Percentiles rank a stretch among this genome's conserved stretches.
phyloP scores from a whole-genome alignment of 2,329 filamentous ascomycete species.

The Pseudocercospora eumusae region DNA sequence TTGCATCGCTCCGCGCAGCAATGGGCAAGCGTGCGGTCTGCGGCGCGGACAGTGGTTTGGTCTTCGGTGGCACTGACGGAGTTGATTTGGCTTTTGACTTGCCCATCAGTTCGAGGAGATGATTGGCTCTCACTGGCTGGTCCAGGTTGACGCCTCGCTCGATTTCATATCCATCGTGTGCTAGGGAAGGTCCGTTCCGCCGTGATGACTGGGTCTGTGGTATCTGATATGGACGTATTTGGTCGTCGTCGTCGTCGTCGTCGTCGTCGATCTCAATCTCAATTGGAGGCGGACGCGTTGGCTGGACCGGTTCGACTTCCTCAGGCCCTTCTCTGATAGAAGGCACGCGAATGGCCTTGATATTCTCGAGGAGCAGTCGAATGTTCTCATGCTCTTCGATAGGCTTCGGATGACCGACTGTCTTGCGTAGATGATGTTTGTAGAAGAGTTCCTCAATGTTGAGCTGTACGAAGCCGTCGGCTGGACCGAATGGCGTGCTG shows the following conservation, averaged over 20 bases:
- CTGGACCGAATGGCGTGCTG: conserved; percentile 34
- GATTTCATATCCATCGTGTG: conserved; percentile 32
- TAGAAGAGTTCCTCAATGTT: conserved; percentile 35
- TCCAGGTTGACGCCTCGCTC: conserved; percentile 35
- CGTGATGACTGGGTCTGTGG: neutral
- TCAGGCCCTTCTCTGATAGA: conserved; percentile 10
- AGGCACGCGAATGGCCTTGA: conserved; percentile 26
- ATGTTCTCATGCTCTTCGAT: conserved; percentile 28
- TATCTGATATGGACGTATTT: neutral
- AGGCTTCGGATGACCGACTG: conserved; percentile 24
- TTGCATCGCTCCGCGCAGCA: neutral
- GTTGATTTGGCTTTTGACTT: neutral
- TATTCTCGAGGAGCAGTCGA: conserved; percentile 25
- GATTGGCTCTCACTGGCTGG: conserved; percentile 21
- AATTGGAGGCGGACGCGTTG: neutral
- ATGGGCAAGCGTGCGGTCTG: neutral
- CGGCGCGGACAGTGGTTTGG: neutral
- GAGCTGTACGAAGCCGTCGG: conserved; percentile 33
- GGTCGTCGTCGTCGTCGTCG: neutral
- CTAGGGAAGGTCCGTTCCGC: conserved; percentile 24
- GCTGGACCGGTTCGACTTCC: conserved; percentile 10
- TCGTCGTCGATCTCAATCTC: neutral
- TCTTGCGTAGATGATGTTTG: conserved; percentile 32
- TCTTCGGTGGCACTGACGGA: neutral
- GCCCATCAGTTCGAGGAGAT: conserved; percentile 7